A percentile compares a stretch with the other conserved stretches of the same genome.
Evolutionary conservation across 352 stramenopile species (phyloP).

Genomic region (Pythium oligandrum): DNA sequence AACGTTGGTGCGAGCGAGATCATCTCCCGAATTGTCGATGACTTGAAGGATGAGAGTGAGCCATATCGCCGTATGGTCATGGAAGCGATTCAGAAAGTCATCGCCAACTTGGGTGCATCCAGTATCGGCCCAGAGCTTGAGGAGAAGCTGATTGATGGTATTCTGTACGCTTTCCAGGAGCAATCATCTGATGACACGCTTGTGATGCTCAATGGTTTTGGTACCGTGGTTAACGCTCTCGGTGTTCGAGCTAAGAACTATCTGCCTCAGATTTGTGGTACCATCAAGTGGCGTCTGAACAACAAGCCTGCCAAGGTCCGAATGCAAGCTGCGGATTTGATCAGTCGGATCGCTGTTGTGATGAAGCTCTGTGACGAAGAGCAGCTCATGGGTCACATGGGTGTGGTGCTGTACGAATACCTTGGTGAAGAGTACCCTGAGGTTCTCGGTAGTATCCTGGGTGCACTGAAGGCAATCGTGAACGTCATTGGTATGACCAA

Average conservation of each 20-base stretch:
- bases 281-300: constrained; percentile 99
- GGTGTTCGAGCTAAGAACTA: constrained; percentile 98
- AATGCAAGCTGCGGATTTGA: constrained; percentile 99
- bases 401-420: constrained; percentile 99
- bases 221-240: constrained; percentile 97
- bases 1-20: constrained; percentile 99
- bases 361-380: constrained; percentile 99
- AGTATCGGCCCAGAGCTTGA: constrained; percentile 97
- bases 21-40: constrained; percentile 95
- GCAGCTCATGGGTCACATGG: constrained; percentile 98
- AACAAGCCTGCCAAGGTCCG: constrained; percentile 98
- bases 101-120: constrained; percentile 95
- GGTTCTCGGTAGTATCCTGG: constrained; percentile 97
- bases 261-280: constrained; percentile 97
- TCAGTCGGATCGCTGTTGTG: constrained; percentile 97
- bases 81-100: constrained; percentile 98
- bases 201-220: constrained; percentile 98
- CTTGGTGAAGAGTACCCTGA: constrained; percentile 99
- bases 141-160: constrained; percentile 99
- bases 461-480: constrained; percentile 97
- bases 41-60: constrained; percentile 99
- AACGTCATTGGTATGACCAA: constrained; percentile 99
- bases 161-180: constrained; percentile 99
- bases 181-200: constrained; percentile 91
- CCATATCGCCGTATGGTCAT: constrained; percentile 99